These are phyloP conservation scores for Boletus semigastroideus DNA, from an alignment of 1,284 basidiomycete genomes.

Conservation along the genomic window DNA sequence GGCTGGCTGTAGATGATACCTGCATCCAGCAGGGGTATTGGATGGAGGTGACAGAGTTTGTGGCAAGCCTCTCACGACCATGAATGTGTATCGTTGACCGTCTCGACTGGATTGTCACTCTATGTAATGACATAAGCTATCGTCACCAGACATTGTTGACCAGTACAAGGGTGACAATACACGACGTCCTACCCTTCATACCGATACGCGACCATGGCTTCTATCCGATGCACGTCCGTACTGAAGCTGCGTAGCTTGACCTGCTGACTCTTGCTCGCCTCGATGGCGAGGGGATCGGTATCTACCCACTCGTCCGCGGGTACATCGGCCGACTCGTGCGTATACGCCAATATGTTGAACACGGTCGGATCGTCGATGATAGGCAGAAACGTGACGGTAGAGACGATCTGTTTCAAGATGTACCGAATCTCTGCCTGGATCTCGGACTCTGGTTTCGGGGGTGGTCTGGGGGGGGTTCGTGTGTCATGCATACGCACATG, in stretches of 20 bases:
- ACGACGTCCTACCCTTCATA: constrained; percentile 54
- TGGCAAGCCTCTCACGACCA: constrained; percentile 35
- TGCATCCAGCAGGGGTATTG: constrained; percentile 69
- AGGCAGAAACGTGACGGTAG: constrained; percentile 93
- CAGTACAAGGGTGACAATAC: neutral
- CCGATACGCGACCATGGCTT: constrained; percentile 85
- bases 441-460: constrained; percentile 81
- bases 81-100: constrained; percentile 4
- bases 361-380: constrained; percentile 93
- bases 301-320: constrained; percentile 93
- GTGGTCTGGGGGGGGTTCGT: constrained; percentile 35
- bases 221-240: constrained; percentile 88
- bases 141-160: neutral
- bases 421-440: constrained; percentile 97
- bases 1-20: constrained; percentile 56
- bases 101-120: constrained; percentile 29
- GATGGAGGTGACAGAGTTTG: constrained; percentile 58
- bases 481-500: neutral
- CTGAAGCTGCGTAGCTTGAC: constrained; percentile 90
- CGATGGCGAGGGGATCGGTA: constrained; percentile 92
- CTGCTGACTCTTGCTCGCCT: constrained; percentile 94
- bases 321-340: constrained; percentile 81
- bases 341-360: constrained; percentile 96
- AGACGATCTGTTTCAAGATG: constrained; percentile 98
- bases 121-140: constrained; percentile 12